phyloP scores from a whole-genome alignment of 179 eudicot genomes.

The Amaranthus tricolor region DNA sequence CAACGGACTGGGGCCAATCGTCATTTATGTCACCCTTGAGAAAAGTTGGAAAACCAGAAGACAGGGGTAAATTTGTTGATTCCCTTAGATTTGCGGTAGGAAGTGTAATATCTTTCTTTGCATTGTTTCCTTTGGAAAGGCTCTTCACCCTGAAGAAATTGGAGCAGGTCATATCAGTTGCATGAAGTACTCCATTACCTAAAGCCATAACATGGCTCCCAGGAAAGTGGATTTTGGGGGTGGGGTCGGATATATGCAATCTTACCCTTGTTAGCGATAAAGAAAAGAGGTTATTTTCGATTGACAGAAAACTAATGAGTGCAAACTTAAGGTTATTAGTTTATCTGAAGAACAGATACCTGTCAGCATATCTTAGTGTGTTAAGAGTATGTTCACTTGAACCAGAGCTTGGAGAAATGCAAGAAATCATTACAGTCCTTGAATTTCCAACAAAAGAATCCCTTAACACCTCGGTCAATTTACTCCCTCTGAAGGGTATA shows the following conservation, averaged over 20 bases:
- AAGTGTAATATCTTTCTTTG: slow-evolving; percentile 45
- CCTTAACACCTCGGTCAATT: slow-evolving; percentile 58
- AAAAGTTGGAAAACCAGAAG: slow-evolving; percentile 43
- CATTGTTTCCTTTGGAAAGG: slow-evolving; percentile 54
- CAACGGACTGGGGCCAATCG: slow-evolving; percentile 57
- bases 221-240: too few relatives aligned
- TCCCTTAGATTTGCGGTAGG: slow-evolving; percentile 62
- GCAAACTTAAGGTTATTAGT: neutral
- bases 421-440: slow-evolving; percentile 61
- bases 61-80: slow-evolving; percentile 57
- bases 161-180: neutral
- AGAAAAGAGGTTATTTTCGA: neutral
- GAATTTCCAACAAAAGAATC: slow-evolving; percentile 65
- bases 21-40: slow-evolving; percentile 62
- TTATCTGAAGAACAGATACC: slow-evolving; percentile 26
- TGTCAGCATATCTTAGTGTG: slow-evolving; percentile 63
- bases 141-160: slow-evolving; percentile 50
- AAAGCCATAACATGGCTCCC: too few relatives aligned
- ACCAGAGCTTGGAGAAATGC: slow-evolving; percentile 63
- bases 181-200: too few relatives aligned
- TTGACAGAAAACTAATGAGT: neutral
- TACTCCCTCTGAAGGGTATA: slow-evolving; percentile 61
- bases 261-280: neutral
- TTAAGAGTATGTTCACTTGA: slow-evolving; percentile 65
- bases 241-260: neutral